phyloP scores from a whole-genome alignment of 495 filamentous ascomycete species.

The Aspergillus avenaceus region DNA sequence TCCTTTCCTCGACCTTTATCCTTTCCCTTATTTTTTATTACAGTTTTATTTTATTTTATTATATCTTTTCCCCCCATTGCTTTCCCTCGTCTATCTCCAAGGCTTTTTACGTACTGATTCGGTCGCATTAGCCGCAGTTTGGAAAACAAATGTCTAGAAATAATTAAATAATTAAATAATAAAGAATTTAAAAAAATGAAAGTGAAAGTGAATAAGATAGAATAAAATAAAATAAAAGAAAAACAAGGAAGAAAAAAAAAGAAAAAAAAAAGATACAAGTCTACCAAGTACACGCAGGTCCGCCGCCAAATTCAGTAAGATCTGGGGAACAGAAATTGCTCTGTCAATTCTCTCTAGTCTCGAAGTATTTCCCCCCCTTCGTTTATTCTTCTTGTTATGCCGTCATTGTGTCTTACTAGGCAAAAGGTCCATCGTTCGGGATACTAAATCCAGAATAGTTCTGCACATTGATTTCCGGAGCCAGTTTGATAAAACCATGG shows the following conservation, averaged over 20 bases:
- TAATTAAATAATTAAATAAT: too few relatives aligned
- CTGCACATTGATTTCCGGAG: slow-evolving; percentile 4
- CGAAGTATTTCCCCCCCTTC: background rate
- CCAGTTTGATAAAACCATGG: background rate
- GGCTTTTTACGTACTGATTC: too few relatives aligned
- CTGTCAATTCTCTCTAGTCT: background rate
- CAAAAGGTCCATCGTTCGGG: background rate
- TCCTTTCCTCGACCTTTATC: background rate
- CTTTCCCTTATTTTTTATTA: background rate
- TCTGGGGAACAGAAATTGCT: background rate
- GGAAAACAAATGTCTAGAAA: too few relatives aligned
- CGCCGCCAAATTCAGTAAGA: background rate
- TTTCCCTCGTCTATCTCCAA: too few relatives aligned
- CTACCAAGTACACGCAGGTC: too few relatives aligned
- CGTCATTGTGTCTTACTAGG: background rate
- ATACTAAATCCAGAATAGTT: slow-evolving; percentile 7
- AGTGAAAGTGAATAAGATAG: too few relatives aligned
- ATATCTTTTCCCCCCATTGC: too few relatives aligned
- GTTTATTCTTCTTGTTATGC: background rate
- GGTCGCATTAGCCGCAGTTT: too few relatives aligned
- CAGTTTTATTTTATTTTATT: too few relatives aligned
- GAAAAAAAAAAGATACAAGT: background rate
- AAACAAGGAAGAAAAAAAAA: too few relatives aligned
- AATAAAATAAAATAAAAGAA: too few relatives aligned
- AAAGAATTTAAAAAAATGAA: too few relatives aligned